These are phyloP conservation scores for Pythium monospermum DNA, from an alignment of 352 stramenopile genomes.

Conservation along the genomic window DNA sequence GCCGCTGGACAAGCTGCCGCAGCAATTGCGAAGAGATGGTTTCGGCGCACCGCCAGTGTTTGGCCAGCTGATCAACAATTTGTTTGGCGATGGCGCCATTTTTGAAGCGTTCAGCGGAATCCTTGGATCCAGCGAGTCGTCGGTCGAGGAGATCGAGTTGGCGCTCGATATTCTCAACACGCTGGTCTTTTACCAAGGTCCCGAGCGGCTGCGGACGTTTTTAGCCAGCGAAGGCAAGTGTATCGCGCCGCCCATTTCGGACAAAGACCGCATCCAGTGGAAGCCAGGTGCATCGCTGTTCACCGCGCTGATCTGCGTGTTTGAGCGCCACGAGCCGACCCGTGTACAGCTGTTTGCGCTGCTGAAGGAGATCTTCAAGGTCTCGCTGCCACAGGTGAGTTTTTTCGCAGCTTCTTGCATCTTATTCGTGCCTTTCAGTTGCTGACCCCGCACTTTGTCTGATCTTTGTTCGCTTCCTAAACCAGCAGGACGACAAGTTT, in stretches of 20 bases:
- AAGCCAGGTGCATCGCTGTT: conserved; percentile 65
- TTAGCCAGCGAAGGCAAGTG: conserved; percentile 69
- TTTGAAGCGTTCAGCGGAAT: conserved; percentile 52
- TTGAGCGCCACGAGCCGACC: conserved; percentile 57
- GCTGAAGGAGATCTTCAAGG: conserved; percentile 67
- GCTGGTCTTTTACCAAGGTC: conserved; percentile 65
- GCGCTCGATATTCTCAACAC: conserved; percentile 66
- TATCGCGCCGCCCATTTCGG: conserved; percentile 44
- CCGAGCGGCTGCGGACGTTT: conserved; percentile 58
- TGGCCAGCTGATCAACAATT: conserved; percentile 49
- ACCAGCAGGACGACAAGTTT: conserved; percentile 77
- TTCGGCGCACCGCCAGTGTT: conserved; percentile 56
- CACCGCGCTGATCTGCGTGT: conserved; percentile 59
- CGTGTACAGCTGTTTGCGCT: conserved; percentile 65
- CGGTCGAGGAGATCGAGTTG: conserved; percentile 38
- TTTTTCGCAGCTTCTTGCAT: not conserved
- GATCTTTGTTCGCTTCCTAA: not conserved
- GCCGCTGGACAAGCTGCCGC: conserved; percentile 49
- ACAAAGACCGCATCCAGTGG: conserved; percentile 65
- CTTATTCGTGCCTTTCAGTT: not conserved
- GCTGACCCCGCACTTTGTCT: not conserved
- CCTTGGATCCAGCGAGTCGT: conserved; percentile 42
- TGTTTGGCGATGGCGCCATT: conserved; percentile 60
- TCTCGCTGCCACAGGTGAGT: conserved; percentile 58
- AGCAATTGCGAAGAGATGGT: conserved; percentile 50